Evolutionary conservation across 2,329 filamentous ascomycete genomes (phyloP).

Genomic region (Penicillium sp.): DNA sequence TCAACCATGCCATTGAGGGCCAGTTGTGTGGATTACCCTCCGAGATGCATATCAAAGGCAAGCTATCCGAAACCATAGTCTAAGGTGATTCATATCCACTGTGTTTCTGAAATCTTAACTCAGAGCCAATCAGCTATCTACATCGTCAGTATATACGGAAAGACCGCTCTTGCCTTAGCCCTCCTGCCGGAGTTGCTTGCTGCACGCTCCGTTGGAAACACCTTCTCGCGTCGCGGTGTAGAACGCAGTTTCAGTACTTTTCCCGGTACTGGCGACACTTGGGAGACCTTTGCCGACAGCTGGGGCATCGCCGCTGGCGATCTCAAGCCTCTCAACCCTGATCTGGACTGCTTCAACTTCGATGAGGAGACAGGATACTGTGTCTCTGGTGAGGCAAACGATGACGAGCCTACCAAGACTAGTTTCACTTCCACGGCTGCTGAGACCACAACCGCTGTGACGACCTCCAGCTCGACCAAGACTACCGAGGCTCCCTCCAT

Average conservation of each 20-base stretch:
- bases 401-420: not conserved
- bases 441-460: not conserved
- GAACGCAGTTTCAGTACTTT: conserved; percentile 7
- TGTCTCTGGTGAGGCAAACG: conserved; percentile 9
- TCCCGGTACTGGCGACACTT: conserved; percentile 27
- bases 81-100: not conserved
- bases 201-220: conserved; percentile 38
- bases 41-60: not conserved
- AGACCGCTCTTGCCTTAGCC: conserved; percentile 3
- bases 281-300: conserved; percentile 22
- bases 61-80: not conserved
- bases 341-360: conserved; percentile 24
- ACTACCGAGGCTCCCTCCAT: conserved; percentile 3
- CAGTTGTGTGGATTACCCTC: not conserved
- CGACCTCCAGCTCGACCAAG: conserved; percentile 4
- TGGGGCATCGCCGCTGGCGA: conserved; percentile 24
- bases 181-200: conserved; percentile 6
- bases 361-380: conserved; percentile 11
- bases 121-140: too few species aligned
- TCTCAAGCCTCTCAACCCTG: conserved; percentile 28
- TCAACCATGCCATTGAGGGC: not conserved
- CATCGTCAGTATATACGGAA: not conserved
- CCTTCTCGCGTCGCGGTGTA: conserved; percentile 1
- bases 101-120: not conserved
- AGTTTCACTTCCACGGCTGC: too few species aligned